Evolutionary conservation across 2,329 filamentous ascomycete species (phyloP).

Genomic region (Claviceps sp.): DNA sequence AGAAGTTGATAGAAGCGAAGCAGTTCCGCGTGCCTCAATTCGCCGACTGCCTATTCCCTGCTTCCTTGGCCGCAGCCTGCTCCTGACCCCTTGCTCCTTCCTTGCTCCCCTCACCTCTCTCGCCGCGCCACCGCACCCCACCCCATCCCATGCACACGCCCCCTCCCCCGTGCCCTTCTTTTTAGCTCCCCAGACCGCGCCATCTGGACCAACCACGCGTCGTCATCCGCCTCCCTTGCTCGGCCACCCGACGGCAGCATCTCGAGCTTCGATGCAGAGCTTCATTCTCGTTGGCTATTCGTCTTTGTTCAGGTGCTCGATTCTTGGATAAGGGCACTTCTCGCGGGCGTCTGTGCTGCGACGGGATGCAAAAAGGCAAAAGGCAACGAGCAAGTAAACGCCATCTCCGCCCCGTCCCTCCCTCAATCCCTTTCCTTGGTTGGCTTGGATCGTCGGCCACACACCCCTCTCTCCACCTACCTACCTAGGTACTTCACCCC

Average conservation of each 20-base stretch:
- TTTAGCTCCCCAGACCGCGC: conserved; percentile 9
- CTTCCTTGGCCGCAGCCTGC: not conserved
- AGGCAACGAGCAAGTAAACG: not conserved
- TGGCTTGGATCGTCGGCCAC: not conserved
- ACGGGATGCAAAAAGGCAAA: not conserved
- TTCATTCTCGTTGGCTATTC: not conserved
- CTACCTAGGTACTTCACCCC: too few relatives aligned
- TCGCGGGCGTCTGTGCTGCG: too few relatives aligned
- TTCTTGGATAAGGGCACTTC: not conserved
- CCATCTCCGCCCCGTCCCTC: not conserved
- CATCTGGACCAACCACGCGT: conserved; percentile 21
- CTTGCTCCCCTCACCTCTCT: too few relatives aligned
- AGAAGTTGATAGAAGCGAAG: not conserved
- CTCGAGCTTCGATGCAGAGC: not conserved
- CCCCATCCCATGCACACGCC: too few relatives aligned
- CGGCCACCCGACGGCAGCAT: conserved; percentile 1
- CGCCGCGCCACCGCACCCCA: too few relatives aligned
- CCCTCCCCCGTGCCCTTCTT: not conserved
- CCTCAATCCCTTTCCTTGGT: not conserved
- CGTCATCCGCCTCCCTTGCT: conserved; percentile 16
- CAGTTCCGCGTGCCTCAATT: not conserved
- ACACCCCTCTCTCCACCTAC: not conserved
- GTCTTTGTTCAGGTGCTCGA: not conserved
- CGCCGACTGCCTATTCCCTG: not conserved
- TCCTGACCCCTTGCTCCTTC: not conserved